phyloP scores from a whole-genome alignment of 1,284 basidiomycete species.

The Puccinia triticina region DNA sequence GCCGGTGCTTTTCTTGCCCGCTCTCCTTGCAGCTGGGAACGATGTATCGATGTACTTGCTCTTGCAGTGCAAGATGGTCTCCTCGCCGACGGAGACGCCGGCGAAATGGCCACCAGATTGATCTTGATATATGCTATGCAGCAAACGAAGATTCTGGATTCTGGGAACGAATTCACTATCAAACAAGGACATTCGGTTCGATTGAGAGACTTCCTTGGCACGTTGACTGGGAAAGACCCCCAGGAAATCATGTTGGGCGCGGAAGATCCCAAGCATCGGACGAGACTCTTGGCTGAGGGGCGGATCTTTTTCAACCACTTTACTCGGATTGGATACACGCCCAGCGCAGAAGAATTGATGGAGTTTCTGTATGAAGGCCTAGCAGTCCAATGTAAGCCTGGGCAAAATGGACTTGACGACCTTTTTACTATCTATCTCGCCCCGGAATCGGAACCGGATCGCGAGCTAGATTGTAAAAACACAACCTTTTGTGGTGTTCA shows the following conservation, averaged over 20 bases:
- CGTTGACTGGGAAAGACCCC: neutral
- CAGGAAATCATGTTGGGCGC: neutral
- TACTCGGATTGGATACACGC: neutral
- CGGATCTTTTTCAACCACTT: conserved; percentile 2
- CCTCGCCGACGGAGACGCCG: no score
- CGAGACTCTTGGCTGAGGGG: neutral
- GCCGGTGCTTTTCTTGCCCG: no score
- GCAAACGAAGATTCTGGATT: neutral
- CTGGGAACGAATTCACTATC: neutral
- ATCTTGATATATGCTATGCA: no score
- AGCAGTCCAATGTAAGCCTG: neutral
- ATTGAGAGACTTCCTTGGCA: neutral
- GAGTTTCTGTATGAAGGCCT: neutral
- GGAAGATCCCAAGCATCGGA: neutral
- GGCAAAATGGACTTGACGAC: neutral
- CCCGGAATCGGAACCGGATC: neutral
- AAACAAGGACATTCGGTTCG: neutral
- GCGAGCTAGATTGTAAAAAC: neutral
- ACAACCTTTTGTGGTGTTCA: neutral
- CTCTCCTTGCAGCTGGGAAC: no score
- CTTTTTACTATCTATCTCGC: neutral
- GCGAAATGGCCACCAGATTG: no score
- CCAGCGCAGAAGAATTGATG: neutral
- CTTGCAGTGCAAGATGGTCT: no score
- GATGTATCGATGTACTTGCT: no score